Conservation (phyloP, 306 rosid genomes). For the Morella rubra region DNA sequence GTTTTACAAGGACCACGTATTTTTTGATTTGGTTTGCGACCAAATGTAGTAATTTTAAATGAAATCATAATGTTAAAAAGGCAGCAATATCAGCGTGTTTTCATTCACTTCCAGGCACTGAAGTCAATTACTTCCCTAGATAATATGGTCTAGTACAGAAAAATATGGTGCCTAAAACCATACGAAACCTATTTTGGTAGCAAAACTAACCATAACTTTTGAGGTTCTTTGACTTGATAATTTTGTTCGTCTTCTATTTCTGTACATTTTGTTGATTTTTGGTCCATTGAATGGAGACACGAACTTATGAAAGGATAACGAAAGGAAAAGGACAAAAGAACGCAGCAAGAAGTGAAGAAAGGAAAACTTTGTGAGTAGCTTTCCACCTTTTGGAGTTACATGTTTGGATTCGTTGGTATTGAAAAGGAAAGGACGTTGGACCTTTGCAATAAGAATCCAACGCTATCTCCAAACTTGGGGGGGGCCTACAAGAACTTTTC, state of each 20-base stretch:
- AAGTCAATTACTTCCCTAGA: background rate
- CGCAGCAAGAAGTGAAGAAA: conserved; percentile 9
- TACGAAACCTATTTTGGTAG: background rate
- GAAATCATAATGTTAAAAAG: background rate
- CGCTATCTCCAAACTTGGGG: conserved; percentile 6
- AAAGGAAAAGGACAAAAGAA: background rate
- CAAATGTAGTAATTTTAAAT: background rate
- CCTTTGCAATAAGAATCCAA: conserved; percentile 17
- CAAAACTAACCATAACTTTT: background rate
- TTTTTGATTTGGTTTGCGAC: background rate
- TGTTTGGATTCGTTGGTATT: conserved; percentile 14
- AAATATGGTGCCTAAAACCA: background rate
- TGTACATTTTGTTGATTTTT: background rate
- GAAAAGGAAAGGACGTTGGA: conserved; percentile 24
- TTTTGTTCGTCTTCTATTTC: background rate
- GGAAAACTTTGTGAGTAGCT: background rate
- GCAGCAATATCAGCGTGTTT: background rate
- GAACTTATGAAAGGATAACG: background rate
- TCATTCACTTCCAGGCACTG: background rate
- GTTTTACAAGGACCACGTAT: background rate
- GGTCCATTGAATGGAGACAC: background rate
- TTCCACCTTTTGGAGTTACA: conserved; percentile 24
- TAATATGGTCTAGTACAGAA: background rate
- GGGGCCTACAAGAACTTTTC: conserved; percentile 15
- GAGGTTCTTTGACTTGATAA: background rate